Conservation (phyloP, 2,329 filamentous ascomycete genomes). For the Scorias spongiosa region DNA sequence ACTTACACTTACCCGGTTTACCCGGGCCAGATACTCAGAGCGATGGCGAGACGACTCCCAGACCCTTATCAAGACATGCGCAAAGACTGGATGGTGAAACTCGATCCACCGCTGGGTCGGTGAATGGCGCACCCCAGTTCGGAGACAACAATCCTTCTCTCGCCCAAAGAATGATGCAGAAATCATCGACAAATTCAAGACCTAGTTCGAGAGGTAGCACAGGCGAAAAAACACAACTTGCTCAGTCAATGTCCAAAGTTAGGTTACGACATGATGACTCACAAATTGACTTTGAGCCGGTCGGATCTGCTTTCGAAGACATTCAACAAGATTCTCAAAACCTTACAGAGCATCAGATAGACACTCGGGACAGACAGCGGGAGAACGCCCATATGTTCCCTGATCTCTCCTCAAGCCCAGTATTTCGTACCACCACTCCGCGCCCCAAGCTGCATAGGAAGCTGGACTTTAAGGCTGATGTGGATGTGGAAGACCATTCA, state of each 20-base stretch:
- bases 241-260: slow-evolving; percentile 23
- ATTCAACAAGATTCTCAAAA: slow-evolving; percentile 48
- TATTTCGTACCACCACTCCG: slow-evolving; percentile 12
- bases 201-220: background rate
- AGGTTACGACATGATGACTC: slow-evolving; percentile 65
- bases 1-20: slow-evolving; percentile 36
- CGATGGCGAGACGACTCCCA: slow-evolving; percentile 21
- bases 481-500: slow-evolving; percentile 8
- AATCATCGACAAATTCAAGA: background rate
- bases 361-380: slow-evolving; percentile 58
- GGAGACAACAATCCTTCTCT: background rate
- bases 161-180: background rate
- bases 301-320: slow-evolving; percentile 40
- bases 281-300: slow-evolving; percentile 60
- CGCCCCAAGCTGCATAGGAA: slow-evolving; percentile 10
- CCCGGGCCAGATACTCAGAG: slow-evolving; percentile 16
- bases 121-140: background rate
- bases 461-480: slow-evolving; percentile 13
- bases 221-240: background rate
- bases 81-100: background rate
- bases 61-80: background rate
- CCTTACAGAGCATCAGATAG: slow-evolving; percentile 64
- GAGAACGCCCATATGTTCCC: slow-evolving; percentile 51
- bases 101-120: background rate
- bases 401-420: slow-evolving; percentile 45